A percentile compares a stretch with the other conserved stretches of the same genome.
phyloP scores from a whole-genome alignment of 2,329 filamentous ascomycete species.

The Aspergillus sp. region DNA sequence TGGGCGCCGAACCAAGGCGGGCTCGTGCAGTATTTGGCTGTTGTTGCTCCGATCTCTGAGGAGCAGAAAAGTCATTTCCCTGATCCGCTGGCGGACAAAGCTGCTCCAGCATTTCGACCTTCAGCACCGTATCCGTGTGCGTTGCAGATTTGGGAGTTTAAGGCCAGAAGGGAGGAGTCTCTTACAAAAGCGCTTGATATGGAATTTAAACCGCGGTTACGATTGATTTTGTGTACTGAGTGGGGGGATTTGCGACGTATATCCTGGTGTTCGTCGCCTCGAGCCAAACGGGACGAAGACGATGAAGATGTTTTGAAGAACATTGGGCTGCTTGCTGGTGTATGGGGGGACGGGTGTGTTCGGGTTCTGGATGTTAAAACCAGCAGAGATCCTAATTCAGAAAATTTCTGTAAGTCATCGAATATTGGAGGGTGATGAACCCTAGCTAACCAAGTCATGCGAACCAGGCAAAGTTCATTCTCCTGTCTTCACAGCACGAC shows the following conservation, averaged over 20 bases:
- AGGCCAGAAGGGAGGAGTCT: conserved; percentile 24
- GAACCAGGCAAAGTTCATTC: conserved; percentile 34
- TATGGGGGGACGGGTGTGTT: conserved; percentile 52
- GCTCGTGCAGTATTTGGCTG: conserved; percentile 49
- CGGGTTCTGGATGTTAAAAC: conserved; percentile 47
- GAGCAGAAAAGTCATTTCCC: conserved; percentile 27
- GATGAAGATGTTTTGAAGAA: conserved; percentile 19
- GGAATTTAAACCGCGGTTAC: conserved; percentile 37
- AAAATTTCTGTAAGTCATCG: conserved; percentile 25
- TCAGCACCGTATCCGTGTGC: conserved; percentile 42
- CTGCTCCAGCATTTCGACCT: conserved; percentile 44
- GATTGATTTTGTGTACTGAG: conserved; percentile 46
- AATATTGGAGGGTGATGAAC: not conserved
- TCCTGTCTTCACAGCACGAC: conserved; percentile 44
- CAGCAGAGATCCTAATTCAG: conserved; percentile 15
- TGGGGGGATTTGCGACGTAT: conserved; percentile 50
- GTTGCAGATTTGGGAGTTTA: conserved; percentile 54
- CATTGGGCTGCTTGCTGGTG: conserved; percentile 48
- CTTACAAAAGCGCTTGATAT: conserved; percentile 37
- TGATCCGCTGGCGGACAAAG: conserved; percentile 23
- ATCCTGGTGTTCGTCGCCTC: conserved; percentile 48
- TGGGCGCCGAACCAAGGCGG: conserved; percentile 41
- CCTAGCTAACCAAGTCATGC: not conserved
- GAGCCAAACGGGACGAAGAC: conserved; percentile 23
- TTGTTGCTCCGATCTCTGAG: conserved; percentile 35